Conservation (phyloP, 768 basidiomycete species). For the Baorangia bicolor region DNA sequence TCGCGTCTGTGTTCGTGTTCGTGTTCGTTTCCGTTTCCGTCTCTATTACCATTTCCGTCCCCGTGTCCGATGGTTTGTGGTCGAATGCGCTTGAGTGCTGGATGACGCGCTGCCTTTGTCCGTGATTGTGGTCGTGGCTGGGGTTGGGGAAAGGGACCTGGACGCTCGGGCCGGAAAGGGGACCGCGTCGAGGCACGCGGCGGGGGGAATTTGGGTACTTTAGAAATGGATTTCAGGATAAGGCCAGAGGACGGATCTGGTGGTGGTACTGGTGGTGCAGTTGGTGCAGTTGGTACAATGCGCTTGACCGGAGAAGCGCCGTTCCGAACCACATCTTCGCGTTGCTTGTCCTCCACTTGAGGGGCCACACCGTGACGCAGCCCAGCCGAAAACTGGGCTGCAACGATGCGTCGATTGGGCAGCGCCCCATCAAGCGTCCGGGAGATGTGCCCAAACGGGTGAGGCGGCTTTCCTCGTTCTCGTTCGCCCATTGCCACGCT, state of each 20-base stretch:
- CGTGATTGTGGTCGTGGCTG: not conserved
- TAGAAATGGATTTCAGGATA: not conserved
- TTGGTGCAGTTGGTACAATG: not conserved
- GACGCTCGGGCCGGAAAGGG: conserved; percentile 17
- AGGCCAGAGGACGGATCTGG: not conserved
- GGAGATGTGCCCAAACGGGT: not conserved
- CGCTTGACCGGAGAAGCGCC: conserved; percentile 4
- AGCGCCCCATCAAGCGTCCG: not conserved
- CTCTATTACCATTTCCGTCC: not conserved
- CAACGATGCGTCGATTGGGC: not conserved
- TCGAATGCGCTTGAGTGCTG: conserved; percentile 11
- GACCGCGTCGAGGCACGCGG: conserved; percentile 19
- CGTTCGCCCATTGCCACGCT: not conserved
- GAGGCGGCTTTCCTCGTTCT: not conserved
- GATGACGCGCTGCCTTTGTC: conserved; percentile 8
- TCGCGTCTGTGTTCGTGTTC: not conserved
- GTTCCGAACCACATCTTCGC: not conserved
- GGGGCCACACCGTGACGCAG: not conserved
- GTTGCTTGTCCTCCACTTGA: not conserved
- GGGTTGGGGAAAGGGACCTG: not conserved
- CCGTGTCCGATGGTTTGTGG: conserved; percentile 14
- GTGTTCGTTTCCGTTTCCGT: not conserved
- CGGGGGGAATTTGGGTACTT: conserved; percentile 12
- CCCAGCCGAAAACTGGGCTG: conserved; percentile 1
- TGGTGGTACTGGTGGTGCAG: not conserved